These are phyloP conservation scores for Sporothrix pallida DNA, from an alignment of 2,329 filamentous ascomycete species.

Conservation along the genomic window DNA sequence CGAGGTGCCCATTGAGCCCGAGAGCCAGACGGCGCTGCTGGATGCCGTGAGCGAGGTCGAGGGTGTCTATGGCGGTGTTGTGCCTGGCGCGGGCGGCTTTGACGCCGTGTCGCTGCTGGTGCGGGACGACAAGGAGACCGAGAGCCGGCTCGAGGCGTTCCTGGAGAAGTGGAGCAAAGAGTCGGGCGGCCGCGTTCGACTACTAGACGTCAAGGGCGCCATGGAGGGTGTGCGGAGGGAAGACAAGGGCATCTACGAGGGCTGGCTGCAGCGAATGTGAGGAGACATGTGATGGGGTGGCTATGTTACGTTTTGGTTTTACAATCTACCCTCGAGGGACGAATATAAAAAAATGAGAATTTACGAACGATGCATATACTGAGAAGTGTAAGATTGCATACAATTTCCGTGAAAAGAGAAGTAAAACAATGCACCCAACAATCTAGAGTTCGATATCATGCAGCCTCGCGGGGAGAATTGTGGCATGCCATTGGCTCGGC, in stretches of 20 bases:
- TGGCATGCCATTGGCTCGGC: background rate
- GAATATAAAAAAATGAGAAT: background rate
- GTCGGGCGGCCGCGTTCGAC: conserved; percentile 67
- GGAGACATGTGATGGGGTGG: background rate
- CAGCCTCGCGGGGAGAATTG: background rate
- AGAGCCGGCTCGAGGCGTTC: conserved; percentile 64
- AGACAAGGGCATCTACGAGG: conserved; percentile 50
- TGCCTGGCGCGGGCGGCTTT: conserved; percentile 91
- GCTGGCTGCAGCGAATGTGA: conserved; percentile 2
- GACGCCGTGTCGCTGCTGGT: conserved; percentile 87
- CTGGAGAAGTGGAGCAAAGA: conserved; percentile 68
- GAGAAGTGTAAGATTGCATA: background rate
- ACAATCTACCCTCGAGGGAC: background rate
- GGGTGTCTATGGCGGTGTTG: conserved; percentile 88
- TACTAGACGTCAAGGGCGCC: conserved; percentile 73
- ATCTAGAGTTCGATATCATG: background rate
- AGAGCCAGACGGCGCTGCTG: conserved; percentile 80
- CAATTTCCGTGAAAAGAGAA: background rate
- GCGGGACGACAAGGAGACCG: conserved; percentile 70
- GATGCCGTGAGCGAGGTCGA: conserved; percentile 76
- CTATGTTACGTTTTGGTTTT: background rate
- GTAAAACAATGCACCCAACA: background rate
- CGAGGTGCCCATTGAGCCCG: conserved; percentile 86
- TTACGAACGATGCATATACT: background rate
- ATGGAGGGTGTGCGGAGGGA: conserved; percentile 68